Evolutionary conservation across 257 asterid species (phyloP).

Genomic region (Anisodus acutangulus): DNA sequence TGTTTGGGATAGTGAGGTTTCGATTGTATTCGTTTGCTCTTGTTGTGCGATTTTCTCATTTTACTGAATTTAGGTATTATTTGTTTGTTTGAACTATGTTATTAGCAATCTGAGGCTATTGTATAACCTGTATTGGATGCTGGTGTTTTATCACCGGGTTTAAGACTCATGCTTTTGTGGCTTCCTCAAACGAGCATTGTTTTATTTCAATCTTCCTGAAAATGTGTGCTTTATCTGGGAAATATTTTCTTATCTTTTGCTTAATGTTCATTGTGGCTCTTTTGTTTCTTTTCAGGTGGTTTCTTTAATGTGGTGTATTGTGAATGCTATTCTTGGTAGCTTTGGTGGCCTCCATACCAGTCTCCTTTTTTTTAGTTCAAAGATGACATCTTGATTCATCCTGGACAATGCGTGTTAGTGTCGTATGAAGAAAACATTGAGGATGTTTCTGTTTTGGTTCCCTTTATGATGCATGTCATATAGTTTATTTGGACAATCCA

Average conservation of each 20-base stretch:
- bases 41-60: neutral
- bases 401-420: neutral
- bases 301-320: neutral
- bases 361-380: neutral
- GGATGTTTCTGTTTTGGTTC: neutral
- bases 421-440: neutral
- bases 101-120: neutral
- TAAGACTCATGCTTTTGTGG: neutral
- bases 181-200: neutral
- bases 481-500: neutral
- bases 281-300: constrained; percentile 14
- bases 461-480: neutral
- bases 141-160: neutral
- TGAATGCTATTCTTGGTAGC: neutral
- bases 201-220: neutral
- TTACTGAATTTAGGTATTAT: neutral
- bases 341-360: neutral
- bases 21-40: neutral
- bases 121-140: neutral
- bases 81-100: neutral
- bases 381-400: neutral
- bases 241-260: neutral
- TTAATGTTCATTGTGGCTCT: neutral
- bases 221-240: neutral
- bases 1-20: neutral